Evolutionary conservation across 805 yeast species (phyloP), one percentile per base, ranked within the genome.

Genomic region (Maudiozyma turicensis): DNA sequence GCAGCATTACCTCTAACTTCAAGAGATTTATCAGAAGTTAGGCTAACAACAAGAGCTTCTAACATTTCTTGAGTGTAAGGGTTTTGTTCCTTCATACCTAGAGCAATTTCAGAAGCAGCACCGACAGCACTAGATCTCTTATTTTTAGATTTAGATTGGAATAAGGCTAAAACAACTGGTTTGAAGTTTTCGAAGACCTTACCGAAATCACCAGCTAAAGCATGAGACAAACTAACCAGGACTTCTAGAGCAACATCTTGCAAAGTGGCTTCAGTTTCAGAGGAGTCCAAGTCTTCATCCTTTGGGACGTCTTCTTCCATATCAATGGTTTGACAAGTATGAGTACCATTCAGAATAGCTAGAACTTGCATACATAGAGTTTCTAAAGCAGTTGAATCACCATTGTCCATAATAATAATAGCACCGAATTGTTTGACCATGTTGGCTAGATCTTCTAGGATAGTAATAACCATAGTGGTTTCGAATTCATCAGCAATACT

Each of bases 1-100:
- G 97, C 96, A 47, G 97, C 91, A 58, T 89, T 86, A 59, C 96
- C 90, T 70, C 91, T 84, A 51, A 88, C 97, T 63, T 88, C 95
- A 54, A 86, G 73, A 13, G 93, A 84, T 60, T 80, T 80, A 64
- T 85, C 89, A 61, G 81, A 80, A 49, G 84, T 76, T 52, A 91
- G 74, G 55, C 84, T 81, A 51, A 79, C 75, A 46, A 77, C 72
- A 64, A 93, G 84, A 39, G 83, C 72, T 63, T 82, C 80, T 60
- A 88, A 70, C 61, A 93, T 72, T 55, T 84, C 87, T 54, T 80
- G 77, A 38, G 82, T 68, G 70, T 74, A 83, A 51, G 87, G 86
- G 60, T 86, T 80, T 31, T 69, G 63, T 38, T 71, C 70, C 61
- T 82, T 81, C 74, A 93, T 71, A 50, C 90, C 90, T 49, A 77